A percentile compares a stretch with the other conserved stretches of the same genome.
phyloP scores from a whole-genome alignment of 1,139 yeast genomes.

The Wickerhamomyces sp. region DNA sequence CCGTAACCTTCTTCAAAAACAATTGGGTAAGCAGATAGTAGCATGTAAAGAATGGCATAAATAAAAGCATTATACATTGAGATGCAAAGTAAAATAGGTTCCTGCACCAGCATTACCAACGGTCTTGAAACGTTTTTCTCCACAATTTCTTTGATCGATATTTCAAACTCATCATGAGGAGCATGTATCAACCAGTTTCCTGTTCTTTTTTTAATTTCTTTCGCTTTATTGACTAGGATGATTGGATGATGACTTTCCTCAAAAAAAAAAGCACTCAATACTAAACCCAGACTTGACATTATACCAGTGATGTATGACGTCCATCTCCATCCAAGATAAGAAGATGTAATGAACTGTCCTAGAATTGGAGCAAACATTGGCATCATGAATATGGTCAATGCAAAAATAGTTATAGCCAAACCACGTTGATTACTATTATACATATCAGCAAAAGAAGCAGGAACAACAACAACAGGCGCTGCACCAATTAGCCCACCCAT shows the following conservation, averaged over 20 bases:
- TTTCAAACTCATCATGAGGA: constrained; percentile 68
- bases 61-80: constrained; percentile 78
- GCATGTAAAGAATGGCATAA: constrained; percentile 75
- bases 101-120: constrained; percentile 57
- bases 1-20: constrained; percentile 61
- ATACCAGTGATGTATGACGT: constrained; percentile 63
- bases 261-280: constrained; percentile 39
- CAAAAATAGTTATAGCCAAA: constrained; percentile 59
- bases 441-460: constrained; percentile 79
- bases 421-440: constrained; percentile 62
- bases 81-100: constrained; percentile 67
- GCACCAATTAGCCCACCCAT: constrained; percentile 76
- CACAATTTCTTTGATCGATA: constrained; percentile 58
- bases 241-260: constrained; percentile 64
- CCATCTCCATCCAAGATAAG: constrained; percentile 75
- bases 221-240: constrained; percentile 59
- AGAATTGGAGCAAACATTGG: constrained; percentile 73
- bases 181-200: constrained; percentile 81
- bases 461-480: constrained; percentile 77
- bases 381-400: constrained; percentile 66
- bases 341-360: constrained; percentile 57
- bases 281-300: constrained; percentile 43
- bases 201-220: constrained; percentile 50
- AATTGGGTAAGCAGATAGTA: constrained; percentile 76
- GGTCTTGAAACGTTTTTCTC: constrained; percentile 74